Conservation (phyloP, 2,329 filamentous ascomycete genomes). For the Aciculosporium take region DNA sequence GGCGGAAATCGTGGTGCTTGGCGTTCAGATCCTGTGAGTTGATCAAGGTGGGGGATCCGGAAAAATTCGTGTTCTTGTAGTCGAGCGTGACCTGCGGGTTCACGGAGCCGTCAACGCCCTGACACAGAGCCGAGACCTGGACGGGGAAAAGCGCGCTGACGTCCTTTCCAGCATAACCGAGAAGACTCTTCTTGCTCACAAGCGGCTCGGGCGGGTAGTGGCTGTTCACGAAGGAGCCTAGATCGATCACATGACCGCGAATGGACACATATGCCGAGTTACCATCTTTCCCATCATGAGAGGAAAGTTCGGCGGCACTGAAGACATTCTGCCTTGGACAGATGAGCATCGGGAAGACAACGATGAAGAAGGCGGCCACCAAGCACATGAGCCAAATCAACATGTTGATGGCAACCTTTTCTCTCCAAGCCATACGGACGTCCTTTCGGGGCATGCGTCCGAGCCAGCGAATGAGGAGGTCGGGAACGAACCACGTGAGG, state of each 20-base stretch:
- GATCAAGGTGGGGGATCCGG: slow-evolving; percentile 50
- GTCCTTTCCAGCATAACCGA: slow-evolving; percentile 76
- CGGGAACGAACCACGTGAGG: slow-evolving; percentile 78
- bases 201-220: slow-evolving; percentile 52
- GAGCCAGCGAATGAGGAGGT: slow-evolving; percentile 61
- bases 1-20: slow-evolving; percentile 85
- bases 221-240: slow-evolving; percentile 54
- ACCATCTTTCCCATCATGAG: slow-evolving; percentile 57
- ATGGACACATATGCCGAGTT: slow-evolving; percentile 59
- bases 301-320: slow-evolving; percentile 60
- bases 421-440: slow-evolving; percentile 83
- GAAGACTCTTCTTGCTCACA: slow-evolving; percentile 43
- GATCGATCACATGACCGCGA: slow-evolving; percentile 77
- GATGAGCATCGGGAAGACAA: slow-evolving; percentile 73
- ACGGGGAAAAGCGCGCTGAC: slow-evolving; percentile 84
- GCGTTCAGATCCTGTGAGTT: slow-evolving; percentile 56
- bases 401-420: slow-evolving; percentile 96
- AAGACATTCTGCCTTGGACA: slow-evolving; percentile 87
- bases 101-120: slow-evolving; percentile 52
- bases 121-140: slow-evolving; percentile 84
- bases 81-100: slow-evolving; percentile 68
- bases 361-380: slow-evolving; percentile 73
- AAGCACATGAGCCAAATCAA: slow-evolving; percentile 84
- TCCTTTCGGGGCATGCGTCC: slow-evolving; percentile 88
- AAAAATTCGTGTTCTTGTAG: slow-evolving; percentile 65